phyloP scores from a whole-genome alignment of 2,329 filamentous ascomycete genomes.

The Xylariomycetidae sp. region DNA sequence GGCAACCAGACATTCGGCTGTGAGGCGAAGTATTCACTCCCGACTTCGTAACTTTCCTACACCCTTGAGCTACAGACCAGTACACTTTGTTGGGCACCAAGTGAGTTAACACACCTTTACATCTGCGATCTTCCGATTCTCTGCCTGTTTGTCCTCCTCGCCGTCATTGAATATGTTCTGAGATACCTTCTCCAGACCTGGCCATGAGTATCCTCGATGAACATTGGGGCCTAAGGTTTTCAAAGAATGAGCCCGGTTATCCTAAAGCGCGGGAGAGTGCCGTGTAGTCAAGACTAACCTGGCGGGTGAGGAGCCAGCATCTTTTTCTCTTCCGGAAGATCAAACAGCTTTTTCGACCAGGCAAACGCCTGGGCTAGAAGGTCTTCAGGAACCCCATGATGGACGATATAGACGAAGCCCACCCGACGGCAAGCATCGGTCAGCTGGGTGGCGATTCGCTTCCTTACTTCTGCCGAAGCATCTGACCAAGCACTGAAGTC shows the following conservation, averaged over 20 bases:
- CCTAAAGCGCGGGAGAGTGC: not conserved
- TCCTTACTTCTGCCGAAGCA: constrained; percentile 16
- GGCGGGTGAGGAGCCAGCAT: constrained; percentile 32
- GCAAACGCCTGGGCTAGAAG: constrained; percentile 33
- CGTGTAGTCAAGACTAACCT: constrained; percentile 11
- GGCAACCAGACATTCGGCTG: constrained; percentile 49
- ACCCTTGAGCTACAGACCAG: constrained; percentile 4
- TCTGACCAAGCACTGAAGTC: constrained; percentile 19
- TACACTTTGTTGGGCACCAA: not conserved
- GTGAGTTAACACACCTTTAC: constrained; percentile 41
- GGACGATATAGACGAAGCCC: constrained; percentile 27
- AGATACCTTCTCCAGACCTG: constrained; percentile 49
- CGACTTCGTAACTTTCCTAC: constrained; percentile 50
- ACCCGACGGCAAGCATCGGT: constrained; percentile 26
- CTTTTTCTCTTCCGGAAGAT: constrained; percentile 27
- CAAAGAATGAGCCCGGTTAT: not conserved
- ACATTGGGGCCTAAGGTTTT: constrained; percentile 34
- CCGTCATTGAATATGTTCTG: constrained; percentile 36
- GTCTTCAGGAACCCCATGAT: constrained; percentile 28
- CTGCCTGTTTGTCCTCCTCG: constrained; percentile 35
- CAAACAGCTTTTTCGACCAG: constrained; percentile 29
- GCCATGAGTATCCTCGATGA: constrained; percentile 53
- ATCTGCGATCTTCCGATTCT: constrained; percentile 42
- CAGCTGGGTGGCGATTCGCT: constrained; percentile 21
- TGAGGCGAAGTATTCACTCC: constrained; percentile 37